A percentile compares a stretch with the other conserved stretches of the same genome.
phyloP scores from a whole-genome alignment of 2,329 filamentous ascomycete species.

The Hirsutella rhossiliensis region DNA sequence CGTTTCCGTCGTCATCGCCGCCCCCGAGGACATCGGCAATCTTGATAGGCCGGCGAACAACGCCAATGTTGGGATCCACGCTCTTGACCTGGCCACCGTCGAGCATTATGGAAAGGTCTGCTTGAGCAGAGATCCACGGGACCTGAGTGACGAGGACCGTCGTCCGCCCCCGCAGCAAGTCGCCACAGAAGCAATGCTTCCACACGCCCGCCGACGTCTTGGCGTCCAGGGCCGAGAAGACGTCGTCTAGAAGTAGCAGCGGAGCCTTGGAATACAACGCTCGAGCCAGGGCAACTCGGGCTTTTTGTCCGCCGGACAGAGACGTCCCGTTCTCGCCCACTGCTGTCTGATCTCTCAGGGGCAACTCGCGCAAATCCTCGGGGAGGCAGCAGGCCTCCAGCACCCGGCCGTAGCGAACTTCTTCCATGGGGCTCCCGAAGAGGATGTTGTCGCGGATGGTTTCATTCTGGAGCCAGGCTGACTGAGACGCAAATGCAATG shows the following conservation, averaged over 20 bases:
- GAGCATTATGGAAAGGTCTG: constrained; percentile 32
- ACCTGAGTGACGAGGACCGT: constrained; percentile 45
- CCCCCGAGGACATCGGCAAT: constrained; percentile 25
- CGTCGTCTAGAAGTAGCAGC: constrained; percentile 44
- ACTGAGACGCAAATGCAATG: constrained; percentile 45
- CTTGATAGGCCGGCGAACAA: constrained; percentile 31
- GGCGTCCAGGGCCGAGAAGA: constrained; percentile 47
- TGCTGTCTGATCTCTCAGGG: constrained; percentile 35
- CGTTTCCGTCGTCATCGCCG: constrained; percentile 20
- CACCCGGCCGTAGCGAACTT: constrained; percentile 39
- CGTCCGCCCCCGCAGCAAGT: constrained; percentile 40
- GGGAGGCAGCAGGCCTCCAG: constrained; percentile 42
- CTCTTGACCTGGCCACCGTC: constrained; percentile 31
- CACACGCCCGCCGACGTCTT: constrained; percentile 45
- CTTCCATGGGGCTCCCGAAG: constrained; percentile 39
- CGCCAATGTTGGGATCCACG: constrained; percentile 31
- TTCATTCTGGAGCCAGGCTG: constrained; percentile 45
- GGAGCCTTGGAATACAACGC: constrained; percentile 44
- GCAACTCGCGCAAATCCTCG: constrained; percentile 37
- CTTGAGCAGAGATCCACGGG: constrained; percentile 38
- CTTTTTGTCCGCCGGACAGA: constrained; percentile 44
- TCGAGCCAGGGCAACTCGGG: constrained; percentile 42
- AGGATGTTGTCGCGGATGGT: constrained; percentile 43
- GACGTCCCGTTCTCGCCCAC: constrained; percentile 44
- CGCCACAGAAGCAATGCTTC: constrained; percentile 44